These are phyloP conservation scores for Moringa oleifera DNA, from an alignment of 345 rosid genomes.

Conservation along the genomic window DNA sequence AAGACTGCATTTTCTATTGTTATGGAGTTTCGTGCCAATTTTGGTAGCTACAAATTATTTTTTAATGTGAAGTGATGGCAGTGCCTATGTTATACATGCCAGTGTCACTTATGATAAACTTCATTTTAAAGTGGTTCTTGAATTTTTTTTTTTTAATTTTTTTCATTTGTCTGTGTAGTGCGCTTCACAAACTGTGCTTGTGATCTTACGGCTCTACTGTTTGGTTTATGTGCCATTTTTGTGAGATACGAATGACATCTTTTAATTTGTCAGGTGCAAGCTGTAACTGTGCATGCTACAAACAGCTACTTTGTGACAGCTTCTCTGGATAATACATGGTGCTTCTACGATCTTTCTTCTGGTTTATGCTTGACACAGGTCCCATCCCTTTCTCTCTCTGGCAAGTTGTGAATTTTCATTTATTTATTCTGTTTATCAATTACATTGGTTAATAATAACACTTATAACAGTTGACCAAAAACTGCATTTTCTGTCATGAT, in stretches of 20 bases:
- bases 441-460: too few relatives aligned
- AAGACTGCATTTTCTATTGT: too few relatives aligned
- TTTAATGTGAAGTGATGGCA: too few relatives aligned
- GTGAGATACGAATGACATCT: not conserved
- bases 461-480: too few relatives aligned
- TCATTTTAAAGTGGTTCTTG: too few relatives aligned
- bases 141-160: too few relatives aligned
- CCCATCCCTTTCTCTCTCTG: conserved; percentile 8
- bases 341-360: conserved; percentile 86
- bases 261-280: conserved; percentile 69
- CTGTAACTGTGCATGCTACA: conserved; percentile 94
- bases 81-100: not conserved
- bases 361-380: conserved; percentile 94
- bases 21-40: too few relatives aligned
- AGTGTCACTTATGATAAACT: not conserved
- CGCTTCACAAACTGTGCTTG: not conserved
- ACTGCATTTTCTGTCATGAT: too few relatives aligned
- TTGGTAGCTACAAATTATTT: too few relatives aligned
- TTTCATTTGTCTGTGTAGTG: not conserved
- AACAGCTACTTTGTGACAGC: conserved; percentile 94
- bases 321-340: conserved; percentile 90
- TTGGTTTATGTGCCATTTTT: not conserved
- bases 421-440: not conserved
- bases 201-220: not conserved
- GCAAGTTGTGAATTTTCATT: not conserved